Base-by-base conservation (phyloP, 441 rosid species). In the Dalechampia spathulata region DNA sequence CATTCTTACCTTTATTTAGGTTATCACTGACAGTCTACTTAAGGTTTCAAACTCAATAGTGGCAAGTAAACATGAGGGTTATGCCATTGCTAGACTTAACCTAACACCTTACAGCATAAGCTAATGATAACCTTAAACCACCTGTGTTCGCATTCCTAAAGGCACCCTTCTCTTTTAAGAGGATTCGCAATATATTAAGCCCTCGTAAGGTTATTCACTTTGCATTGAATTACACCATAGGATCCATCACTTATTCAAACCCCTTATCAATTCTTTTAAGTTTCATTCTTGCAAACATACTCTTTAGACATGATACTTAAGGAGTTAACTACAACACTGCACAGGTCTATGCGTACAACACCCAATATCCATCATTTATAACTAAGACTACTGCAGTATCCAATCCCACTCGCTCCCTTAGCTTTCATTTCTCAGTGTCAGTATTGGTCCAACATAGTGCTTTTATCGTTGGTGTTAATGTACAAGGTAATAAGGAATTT, bases 391-490 rank as follows among this genome's bases (percentile, higher is more conserved):
- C n/a, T n/a, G n/a, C n/a, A n/a, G n/a, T n/a, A n/a, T n/a, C n/a
- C n/a, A n/a, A n/a, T 37, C 37, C 23, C 25, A 40, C 54, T 52
- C 44, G 14, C 28, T 17, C 37, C 39, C 21, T 8, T 53, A 62
- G 28, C 48, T 62, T 62, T 62, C 27, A 7, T 53, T 16, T 45
- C 27, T 49, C 13, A 22, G 15, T 41, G 28, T 49, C 10, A 64
- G 17, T 57, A 27, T 57, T 22, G 57, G 27, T 21, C 57, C 37
- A 49, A 3, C 2, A 63, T 19, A 56, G 44, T 49, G 51, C 36
- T 63, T 63, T 62, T 10, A 11, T 3, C n/a, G 1, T 55, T 54
- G 55, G 30, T 38, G 34, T 62, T 62, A n/a, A n/a, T n/a, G n/a
- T n/a, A n/a, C n/a, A n/a, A n/a, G n/a, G n/a, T n/a, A n/a, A n/a